phyloP scores from a whole-genome alignment of 352 stramenopile species.

The Globisporangium lucens region DNA sequence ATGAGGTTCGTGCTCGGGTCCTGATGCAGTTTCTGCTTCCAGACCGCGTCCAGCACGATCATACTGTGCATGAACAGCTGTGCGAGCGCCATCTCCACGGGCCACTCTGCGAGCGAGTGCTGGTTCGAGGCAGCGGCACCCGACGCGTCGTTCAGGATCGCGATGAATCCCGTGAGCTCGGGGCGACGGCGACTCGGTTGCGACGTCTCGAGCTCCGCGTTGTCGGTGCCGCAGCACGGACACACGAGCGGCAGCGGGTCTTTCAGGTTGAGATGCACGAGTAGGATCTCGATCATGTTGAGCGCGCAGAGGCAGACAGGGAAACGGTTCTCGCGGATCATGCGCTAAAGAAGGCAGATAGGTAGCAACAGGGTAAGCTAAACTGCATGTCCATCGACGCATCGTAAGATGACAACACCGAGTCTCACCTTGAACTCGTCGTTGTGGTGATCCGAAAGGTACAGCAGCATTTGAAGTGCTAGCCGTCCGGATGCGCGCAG shows the following conservation, averaged over 20 bases:
- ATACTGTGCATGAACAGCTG: conserved; percentile 65
- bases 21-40: conserved; percentile 45
- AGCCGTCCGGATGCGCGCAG: conserved; percentile 57
- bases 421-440: conserved; percentile 59
- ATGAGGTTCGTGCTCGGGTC: conserved; percentile 56
- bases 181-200: conserved; percentile 45
- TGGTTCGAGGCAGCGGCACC: conserved; percentile 37
- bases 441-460: conserved; percentile 64
- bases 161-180: conserved; percentile 53
- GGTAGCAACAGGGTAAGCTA: background rate
- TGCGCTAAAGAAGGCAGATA: conserved; percentile 32
- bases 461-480: conserved; percentile 61
- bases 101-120: conserved; percentile 34
- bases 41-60: conserved; percentile 56
- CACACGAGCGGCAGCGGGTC: conserved; percentile 57
- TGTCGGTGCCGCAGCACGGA: conserved; percentile 68
- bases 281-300: conserved; percentile 66
- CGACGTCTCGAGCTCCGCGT: conserved; percentile 53
- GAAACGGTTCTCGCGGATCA: conserved; percentile 69
- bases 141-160: conserved; percentile 41
- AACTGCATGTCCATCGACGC: background rate
- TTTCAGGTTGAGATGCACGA: conserved; percentile 70
- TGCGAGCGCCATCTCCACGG: conserved; percentile 48
- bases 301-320: conserved; percentile 58
- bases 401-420: background rate